Percentiles rank a stretch among this genome's conserved stretches.
phyloP scores from a whole-genome alignment of 257 asterid genomes.

The Osmanthus fragrans region DNA sequence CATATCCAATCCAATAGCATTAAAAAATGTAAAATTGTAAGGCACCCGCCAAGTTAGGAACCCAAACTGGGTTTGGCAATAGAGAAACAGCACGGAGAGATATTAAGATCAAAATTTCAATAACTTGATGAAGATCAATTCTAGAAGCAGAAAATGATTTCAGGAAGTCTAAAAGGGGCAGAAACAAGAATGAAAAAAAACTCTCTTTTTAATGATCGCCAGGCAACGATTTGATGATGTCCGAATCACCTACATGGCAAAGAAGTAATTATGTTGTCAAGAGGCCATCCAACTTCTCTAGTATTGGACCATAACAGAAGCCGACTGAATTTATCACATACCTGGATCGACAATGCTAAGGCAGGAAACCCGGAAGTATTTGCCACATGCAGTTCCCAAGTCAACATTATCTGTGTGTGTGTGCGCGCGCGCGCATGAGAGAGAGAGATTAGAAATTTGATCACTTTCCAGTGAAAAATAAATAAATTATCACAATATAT shows the following conservation, averaged over 20 bases:
- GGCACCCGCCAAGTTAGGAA: constrained; percentile 7
- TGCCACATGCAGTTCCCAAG: constrained; percentile 78
- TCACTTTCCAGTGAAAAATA: not conserved
- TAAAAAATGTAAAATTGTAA: constrained; percentile 1
- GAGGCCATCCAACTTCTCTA: not conserved
- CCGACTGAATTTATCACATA: not conserved
- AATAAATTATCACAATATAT: not conserved
- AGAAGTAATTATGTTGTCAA: not conserved
- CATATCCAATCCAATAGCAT: not conserved
- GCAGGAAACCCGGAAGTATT: constrained; percentile 71
- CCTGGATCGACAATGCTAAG: constrained; percentile 79
- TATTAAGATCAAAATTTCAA: constrained; percentile 12
- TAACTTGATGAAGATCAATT: constrained; percentile 18
- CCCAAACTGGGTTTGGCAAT: not conserved
- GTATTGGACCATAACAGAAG: not conserved
- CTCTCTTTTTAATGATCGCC: constrained; percentile 46
- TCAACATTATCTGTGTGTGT: constrained; percentile 81
- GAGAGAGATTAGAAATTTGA: not conserved
- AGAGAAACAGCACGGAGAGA: constrained; percentile 1
- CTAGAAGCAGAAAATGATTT: constrained; percentile 3
- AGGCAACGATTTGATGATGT: constrained; percentile 62
- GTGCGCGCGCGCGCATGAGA: too few relatives aligned
- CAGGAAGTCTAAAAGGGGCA: not conserved
- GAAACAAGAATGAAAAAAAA: not conserved
- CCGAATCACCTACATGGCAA: constrained; percentile 65